Conservation (phyloP, 306 rosid species). For the Vicia sativa region DNA sequence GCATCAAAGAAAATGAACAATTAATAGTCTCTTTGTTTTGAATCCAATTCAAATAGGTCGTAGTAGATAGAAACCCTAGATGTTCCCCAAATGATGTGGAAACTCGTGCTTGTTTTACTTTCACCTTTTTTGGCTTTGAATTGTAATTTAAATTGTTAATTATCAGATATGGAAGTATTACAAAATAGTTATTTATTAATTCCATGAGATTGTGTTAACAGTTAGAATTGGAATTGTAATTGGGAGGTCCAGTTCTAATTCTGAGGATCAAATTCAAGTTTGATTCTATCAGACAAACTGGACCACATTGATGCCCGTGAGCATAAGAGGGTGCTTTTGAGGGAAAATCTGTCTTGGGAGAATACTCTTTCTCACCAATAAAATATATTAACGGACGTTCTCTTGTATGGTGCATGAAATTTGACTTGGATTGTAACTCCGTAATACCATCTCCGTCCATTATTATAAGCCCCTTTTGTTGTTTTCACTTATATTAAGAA, state of each 20-base stretch:
- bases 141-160: not conserved
- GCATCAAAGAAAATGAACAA: not conserved
- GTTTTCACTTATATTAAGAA: not conserved
- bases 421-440: conserved; percentile 13
- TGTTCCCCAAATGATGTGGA: not conserved
- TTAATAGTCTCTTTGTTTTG: conserved; percentile 3
- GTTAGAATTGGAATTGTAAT: not conserved
- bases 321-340: conserved; percentile 5
- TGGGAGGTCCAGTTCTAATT: conserved; percentile 10
- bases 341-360: not conserved
- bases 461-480: not conserved
- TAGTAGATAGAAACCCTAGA: not conserved
- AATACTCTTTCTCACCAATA: not conserved
- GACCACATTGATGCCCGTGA: not conserved
- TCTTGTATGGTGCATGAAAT: not conserved
- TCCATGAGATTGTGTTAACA: not conserved
- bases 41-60: not conserved
- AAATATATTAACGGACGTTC: not conserved
- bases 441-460: not conserved
- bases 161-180: conserved; percentile 7
- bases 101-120: not conserved
- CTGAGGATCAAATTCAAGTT: not conserved
- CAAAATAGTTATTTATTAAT: not conserved
- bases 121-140: not conserved
- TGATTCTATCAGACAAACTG: not conserved